Conservation (phyloP, 768 basidiomycete species). For the Cubamyces sp. region DNA sequence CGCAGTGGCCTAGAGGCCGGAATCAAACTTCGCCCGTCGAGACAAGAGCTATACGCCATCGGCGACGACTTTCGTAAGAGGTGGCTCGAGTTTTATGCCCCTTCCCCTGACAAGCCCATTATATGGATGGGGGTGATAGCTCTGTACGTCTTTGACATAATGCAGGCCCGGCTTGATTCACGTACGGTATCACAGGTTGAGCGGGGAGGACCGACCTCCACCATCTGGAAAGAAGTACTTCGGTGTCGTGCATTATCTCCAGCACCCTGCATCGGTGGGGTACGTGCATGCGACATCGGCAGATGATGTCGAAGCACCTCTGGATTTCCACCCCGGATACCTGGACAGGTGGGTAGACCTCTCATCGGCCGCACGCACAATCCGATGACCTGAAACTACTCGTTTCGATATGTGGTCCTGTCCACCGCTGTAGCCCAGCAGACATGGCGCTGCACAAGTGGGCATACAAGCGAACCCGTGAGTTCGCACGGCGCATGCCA, state of each 20-base stretch:
- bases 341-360: conserved; percentile 45
- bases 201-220: conserved; percentile 24
- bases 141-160: conserved; percentile 40
- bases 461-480: conserved; percentile 59
- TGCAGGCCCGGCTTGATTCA: background rate
- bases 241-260: conserved; percentile 34
- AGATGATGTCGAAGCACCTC: conserved; percentile 43
- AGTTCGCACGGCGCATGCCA: conserved; percentile 58
- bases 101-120: conserved; percentile 59
- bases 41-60: conserved; percentile 51
- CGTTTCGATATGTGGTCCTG: too few species aligned
- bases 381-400: background rate
- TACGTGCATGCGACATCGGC: conserved; percentile 52
- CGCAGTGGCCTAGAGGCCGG: conserved; percentile 56
- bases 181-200: conserved; percentile 27
- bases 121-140: conserved; percentile 45
- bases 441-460: conserved; percentile 49
- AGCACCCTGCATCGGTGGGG: conserved; percentile 52
- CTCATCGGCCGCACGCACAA: background rate
- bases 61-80: conserved; percentile 49
- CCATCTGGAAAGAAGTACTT: conserved; percentile 34
- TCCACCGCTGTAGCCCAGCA: conserved; percentile 26
- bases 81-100: conserved; percentile 55
- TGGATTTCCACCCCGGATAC: conserved; percentile 51
- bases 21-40: conserved; percentile 57